These are phyloP conservation scores for Pleurotus cornucopiae DNA, from an alignment of 768 basidiomycete species.

Conservation along the genomic window DNA sequence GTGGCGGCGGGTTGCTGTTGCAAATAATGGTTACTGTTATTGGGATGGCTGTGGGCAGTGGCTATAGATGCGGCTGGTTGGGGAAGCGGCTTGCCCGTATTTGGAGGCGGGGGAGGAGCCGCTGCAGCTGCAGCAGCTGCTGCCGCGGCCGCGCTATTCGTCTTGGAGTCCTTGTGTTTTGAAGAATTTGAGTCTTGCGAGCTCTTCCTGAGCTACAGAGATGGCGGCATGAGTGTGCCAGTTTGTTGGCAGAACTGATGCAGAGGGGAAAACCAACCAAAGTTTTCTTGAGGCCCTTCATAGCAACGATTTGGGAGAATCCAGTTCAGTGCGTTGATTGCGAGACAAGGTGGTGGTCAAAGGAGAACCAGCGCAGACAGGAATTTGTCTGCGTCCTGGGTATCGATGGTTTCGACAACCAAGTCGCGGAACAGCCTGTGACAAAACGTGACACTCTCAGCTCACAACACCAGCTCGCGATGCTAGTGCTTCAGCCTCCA, in stretches of 20 bases:
- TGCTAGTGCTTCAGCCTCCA: too few relatives aligned
- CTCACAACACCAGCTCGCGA: too few relatives aligned
- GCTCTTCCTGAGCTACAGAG: slow-evolving; percentile 59
- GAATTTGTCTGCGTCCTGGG: slow-evolving; percentile 12
- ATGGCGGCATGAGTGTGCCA: slow-evolving; percentile 9
- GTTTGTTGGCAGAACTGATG: slow-evolving; percentile 11
- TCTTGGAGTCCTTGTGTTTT: slow-evolving; percentile 62
- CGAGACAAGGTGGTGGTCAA: background rate
- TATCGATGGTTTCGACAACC: slow-evolving; percentile 15
- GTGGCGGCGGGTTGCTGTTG: slow-evolving; percentile 38
- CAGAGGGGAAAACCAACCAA: slow-evolving; percentile 44
- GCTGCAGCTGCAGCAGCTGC: slow-evolving; percentile 32
- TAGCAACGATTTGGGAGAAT: slow-evolving; percentile 24
- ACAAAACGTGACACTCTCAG: background rate
- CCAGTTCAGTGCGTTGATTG: background rate
- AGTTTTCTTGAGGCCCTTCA: slow-evolving; percentile 87
- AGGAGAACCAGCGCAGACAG: slow-evolving; percentile 7
- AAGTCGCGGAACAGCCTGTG: slow-evolving; percentile 18
- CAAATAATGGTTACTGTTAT: slow-evolving; percentile 31
- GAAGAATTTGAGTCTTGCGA: slow-evolving; percentile 60
- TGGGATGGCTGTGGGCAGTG: slow-evolving; percentile 4
- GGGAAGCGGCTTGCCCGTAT: slow-evolving; percentile 62
- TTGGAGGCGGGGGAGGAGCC: slow-evolving; percentile 60
- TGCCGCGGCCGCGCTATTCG: slow-evolving; percentile 26
- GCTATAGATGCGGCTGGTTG: slow-evolving; percentile 37